These are phyloP conservation scores for Chlorella sp. DNA, from an alignment of 139 green algal genomes.

Conservation along the genomic window DNA sequence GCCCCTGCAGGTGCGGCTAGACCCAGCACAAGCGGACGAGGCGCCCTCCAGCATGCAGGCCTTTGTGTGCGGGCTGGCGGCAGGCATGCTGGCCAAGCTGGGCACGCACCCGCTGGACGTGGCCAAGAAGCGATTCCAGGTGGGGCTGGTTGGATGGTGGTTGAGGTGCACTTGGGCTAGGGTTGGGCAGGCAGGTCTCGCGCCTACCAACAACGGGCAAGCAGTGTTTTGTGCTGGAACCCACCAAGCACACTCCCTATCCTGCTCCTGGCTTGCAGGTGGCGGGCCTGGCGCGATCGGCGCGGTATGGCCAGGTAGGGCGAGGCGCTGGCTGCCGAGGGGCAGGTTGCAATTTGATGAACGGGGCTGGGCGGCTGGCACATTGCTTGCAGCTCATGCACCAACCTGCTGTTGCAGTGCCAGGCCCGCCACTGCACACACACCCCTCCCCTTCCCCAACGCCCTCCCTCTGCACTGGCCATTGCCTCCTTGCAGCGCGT, in stretches of 20 bases:
- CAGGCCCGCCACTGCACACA: not conserved
- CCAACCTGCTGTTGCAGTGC: too few relatives aligned
- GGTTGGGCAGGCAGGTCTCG: too few relatives aligned
- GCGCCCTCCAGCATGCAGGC: conserved; percentile 30
- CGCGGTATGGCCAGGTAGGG: conserved; percentile 74
- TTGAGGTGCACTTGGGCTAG: too few relatives aligned
- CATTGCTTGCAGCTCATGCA: too few relatives aligned
- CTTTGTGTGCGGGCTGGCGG: conserved; percentile 80
- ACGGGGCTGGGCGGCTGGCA: too few relatives aligned
- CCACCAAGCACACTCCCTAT: too few relatives aligned
- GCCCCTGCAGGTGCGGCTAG: not conserved
- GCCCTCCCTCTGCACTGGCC: too few relatives aligned
- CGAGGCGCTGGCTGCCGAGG: too few relatives aligned
- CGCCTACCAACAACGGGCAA: too few relatives aligned
- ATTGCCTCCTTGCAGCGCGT: conserved; percentile 78
- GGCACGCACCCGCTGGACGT: conserved; percentile 95
- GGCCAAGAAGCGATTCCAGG: conserved; percentile 98
- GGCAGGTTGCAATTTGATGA: not conserved
- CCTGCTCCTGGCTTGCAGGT: conserved; percentile 55
- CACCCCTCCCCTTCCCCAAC: not conserved
- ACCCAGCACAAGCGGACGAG: not conserved
- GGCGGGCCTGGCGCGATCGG: conserved; percentile 72
- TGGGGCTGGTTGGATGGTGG: conserved; percentile 38
- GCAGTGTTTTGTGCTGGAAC: too few relatives aligned
- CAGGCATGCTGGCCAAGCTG: conserved; percentile 91